phyloP scores from a whole-genome alignment of 2,329 filamentous ascomycete genomes.

The Mycocentrospora acerina region DNA sequence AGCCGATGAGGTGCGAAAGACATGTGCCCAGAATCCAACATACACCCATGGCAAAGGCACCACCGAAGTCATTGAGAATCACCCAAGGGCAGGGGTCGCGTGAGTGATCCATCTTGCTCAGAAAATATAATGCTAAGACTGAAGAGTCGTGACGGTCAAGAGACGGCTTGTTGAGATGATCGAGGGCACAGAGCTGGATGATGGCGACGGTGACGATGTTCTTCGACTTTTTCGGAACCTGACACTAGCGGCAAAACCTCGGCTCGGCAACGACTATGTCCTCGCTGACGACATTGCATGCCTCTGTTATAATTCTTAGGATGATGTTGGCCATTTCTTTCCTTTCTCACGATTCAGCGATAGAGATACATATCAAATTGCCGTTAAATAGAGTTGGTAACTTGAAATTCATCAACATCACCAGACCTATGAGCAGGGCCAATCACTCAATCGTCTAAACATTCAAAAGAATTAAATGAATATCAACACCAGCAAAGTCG shows the following conservation, averaged over 20 bases:
- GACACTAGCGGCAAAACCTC: conserved; percentile 22
- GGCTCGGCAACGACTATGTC: conserved; percentile 6
- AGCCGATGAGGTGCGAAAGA: conserved; percentile 7
- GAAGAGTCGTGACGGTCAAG: not conserved
- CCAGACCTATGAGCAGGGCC: no score
- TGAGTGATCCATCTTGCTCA: conserved; percentile 78
- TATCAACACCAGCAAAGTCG: no score
- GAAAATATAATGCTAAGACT: not conserved
- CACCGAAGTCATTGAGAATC: conserved; percentile 94
- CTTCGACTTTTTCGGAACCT: conserved; percentile 31
- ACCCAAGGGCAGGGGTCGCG: conserved; percentile 97
- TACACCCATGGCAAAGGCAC: conserved; percentile 96
- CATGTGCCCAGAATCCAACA: conserved; percentile 39
- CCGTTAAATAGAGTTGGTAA: no score
- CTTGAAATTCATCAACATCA: no score
- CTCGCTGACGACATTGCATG: not conserved
- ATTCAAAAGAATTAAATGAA: no score
- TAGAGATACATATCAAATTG: no score
- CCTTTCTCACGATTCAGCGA: no score
- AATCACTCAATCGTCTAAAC: no score
- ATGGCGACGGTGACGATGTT: conserved; percentile 27
- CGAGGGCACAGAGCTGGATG: conserved; percentile 12
- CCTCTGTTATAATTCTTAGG: no score
- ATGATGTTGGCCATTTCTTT: no score
- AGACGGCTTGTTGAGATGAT: conserved; percentile 38